Conservation (phyloP, 148 eudicot species). For the Bassia scoparia region DNA sequence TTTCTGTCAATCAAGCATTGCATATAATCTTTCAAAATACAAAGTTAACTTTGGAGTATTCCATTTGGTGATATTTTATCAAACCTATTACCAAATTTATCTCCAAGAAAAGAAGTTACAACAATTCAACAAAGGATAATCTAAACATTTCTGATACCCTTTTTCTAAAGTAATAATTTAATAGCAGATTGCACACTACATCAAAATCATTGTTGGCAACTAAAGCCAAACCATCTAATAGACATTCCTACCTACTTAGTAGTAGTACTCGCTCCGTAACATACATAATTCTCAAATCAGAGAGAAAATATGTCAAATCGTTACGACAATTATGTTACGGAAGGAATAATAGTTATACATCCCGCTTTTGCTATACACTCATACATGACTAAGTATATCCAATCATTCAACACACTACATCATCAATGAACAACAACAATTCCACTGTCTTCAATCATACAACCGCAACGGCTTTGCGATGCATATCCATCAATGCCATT, state of each 20-base stretch:
- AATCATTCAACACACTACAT: constrained; percentile 15
- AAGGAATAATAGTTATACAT: not conserved
- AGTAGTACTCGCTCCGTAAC: too few species aligned
- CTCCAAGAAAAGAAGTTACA: not conserved
- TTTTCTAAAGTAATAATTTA: not conserved
- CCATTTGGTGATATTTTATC: not conserved
- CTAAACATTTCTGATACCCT: not conserved
- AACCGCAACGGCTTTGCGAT: constrained; percentile 42
- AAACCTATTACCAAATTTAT: too few species aligned
- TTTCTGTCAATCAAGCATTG: too few species aligned
- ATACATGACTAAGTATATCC: not conserved
- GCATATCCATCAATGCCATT: too few species aligned
- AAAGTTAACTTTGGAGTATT: not conserved
- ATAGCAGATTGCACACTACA: not conserved
- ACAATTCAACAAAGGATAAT: not conserved
- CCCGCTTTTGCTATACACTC: constrained; percentile 16
- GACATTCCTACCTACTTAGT: constrained; percentile 1
- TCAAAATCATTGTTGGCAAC: not conserved
- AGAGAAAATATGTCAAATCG: too few species aligned
- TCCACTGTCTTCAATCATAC: constrained; percentile 15
- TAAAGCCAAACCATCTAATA: not conserved
- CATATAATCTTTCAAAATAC: too few species aligned
- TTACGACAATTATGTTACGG: too few species aligned
- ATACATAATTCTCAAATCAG: too few species aligned
- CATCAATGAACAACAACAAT: not conserved